These are phyloP conservation scores for Alternaria arborescens DNA, from an alignment of 2,329 filamentous ascomycete species.

Conservation along the genomic window DNA sequence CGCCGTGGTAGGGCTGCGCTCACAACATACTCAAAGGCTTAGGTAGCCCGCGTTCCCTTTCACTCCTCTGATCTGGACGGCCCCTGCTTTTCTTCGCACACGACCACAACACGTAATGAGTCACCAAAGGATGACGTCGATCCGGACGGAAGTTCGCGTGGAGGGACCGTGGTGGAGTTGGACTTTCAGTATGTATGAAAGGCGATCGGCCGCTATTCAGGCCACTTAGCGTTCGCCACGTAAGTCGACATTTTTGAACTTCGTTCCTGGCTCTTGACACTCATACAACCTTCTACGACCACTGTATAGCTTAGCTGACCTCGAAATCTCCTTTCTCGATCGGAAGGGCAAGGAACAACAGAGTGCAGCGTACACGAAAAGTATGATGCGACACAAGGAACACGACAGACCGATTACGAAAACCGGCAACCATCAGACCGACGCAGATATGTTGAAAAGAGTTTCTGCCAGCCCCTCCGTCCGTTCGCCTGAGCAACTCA, in stretches of 20 bases:
- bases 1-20: constrained; percentile 29
- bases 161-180: constrained; percentile 5
- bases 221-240: constrained; percentile 56
- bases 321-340: constrained; percentile 9
- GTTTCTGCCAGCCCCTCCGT: neutral
- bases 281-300: constrained; percentile 28
- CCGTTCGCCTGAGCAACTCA: neutral
- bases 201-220: constrained; percentile 49
- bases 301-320: constrained; percentile 16
- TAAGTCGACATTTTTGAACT: constrained; percentile 38
- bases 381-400: constrained; percentile 29
- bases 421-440: neutral
- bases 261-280: constrained; percentile 28
- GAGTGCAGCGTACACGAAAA: constrained; percentile 29
- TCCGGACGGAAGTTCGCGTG: constrained; percentile 24
- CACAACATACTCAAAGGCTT: constrained; percentile 36
- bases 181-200: constrained; percentile 21
- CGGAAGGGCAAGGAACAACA: constrained; percentile 17
- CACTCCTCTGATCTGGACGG: constrained; percentile 17
- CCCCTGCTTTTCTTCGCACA: neutral
- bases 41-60: constrained; percentile 30
- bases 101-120: neutral
- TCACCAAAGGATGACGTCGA: constrained; percentile 14
- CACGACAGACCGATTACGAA: constrained; percentile 27
- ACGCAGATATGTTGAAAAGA: neutral